Conservation (phyloP, 192 early-diverging fungal genomes). For the Entomortierella parvispora region DNA sequence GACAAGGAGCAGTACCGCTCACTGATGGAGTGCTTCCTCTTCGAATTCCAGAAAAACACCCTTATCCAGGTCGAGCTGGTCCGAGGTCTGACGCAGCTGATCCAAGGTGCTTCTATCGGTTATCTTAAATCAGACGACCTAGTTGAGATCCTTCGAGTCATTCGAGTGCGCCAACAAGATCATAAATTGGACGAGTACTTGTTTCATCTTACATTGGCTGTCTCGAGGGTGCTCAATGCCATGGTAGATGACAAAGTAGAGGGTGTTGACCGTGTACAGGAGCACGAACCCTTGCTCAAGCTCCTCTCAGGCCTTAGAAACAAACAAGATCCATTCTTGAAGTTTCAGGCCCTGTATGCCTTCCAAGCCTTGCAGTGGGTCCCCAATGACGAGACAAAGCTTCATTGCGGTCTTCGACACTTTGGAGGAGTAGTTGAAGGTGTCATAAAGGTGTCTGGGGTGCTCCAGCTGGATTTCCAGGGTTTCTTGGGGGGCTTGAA, state of each 20-base stretch:
- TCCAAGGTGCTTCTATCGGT: not conserved
- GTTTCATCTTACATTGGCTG: not conserved
- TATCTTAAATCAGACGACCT: not conserved
- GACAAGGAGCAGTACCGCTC: not conserved
- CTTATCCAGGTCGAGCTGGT: not conserved
- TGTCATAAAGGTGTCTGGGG: not conserved
- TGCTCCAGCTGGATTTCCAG: too few species aligned
- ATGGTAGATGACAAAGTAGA: not conserved
- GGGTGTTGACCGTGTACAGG: not conserved
- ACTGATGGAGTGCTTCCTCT: not conserved
- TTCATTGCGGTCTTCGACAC: not conserved
- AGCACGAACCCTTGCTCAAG: not conserved
- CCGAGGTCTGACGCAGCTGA: not conserved
- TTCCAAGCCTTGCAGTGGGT: not conserved
- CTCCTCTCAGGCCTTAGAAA: not conserved
- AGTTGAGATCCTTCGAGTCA: not conserved
- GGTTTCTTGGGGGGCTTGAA: too few species aligned
- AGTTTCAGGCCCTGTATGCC: not conserved
- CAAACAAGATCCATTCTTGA: not conserved
- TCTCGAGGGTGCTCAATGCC: not conserved
- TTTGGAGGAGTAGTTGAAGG: not conserved
- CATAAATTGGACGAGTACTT: not conserved
- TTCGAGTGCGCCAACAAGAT: not conserved
- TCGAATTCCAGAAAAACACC: not conserved
- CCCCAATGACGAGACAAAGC: not conserved